phyloP scores from a whole-genome alignment of 768 basidiomycete species.

The Amanita exitialis region DNA sequence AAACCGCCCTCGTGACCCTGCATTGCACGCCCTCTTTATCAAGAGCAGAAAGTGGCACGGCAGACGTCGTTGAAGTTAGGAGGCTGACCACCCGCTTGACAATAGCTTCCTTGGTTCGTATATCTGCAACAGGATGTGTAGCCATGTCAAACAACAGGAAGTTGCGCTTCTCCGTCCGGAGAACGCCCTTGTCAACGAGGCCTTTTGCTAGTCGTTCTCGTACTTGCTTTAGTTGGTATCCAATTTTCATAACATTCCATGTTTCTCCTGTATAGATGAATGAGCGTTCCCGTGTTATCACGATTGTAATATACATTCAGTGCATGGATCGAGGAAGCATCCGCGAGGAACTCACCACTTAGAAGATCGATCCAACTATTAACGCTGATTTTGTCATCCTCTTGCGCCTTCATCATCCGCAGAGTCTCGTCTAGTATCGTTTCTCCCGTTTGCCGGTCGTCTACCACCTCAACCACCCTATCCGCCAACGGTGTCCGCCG shows the following conservation, averaged over 20 bases:
- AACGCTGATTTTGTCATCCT: constrained; percentile 64
- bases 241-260: constrained; percentile 99
- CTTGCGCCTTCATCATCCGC: constrained; percentile 87
- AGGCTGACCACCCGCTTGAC: constrained; percentile 67
- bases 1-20: constrained; percentile 70
- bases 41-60: constrained; percentile 67
- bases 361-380: constrained; percentile 94
- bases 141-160: constrained; percentile 99
- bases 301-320: not conserved
- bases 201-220: constrained; percentile 96
- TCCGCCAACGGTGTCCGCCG: constrained; percentile 69
- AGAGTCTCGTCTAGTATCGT: constrained; percentile 94
- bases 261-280: constrained; percentile 67
- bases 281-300: not conserved
- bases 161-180: constrained; percentile 98
- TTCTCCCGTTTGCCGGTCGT: constrained; percentile 89
- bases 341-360: constrained; percentile 53
- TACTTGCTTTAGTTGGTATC: constrained; percentile 97
- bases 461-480: constrained; percentile 82
- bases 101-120: constrained; percentile 81
- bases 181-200: constrained; percentile 95
- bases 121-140: constrained; percentile 93
- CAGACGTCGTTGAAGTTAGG: constrained; percentile 74
- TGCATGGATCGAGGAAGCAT: not conserved
- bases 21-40: constrained; percentile 74